Percentiles rank a stretch among this genome's conserved stretches.
phyloP scores from a whole-genome alignment of 169 alveolate species.

The Cryptosporidium ubiquitum region DNA sequence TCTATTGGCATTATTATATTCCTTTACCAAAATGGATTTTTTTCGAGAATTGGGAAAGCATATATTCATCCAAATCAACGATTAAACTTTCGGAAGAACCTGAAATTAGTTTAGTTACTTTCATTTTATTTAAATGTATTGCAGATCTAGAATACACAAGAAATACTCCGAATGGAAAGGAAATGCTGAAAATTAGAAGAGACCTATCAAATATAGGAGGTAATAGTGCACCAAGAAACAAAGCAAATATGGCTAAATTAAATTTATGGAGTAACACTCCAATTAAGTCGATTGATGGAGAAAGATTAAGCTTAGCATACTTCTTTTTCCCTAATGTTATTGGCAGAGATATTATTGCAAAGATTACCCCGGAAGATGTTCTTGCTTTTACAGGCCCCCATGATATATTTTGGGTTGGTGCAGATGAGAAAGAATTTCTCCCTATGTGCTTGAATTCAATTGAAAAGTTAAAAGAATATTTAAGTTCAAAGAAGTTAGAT shows the following conservation, averaged over 20 bases:
- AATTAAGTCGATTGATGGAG: conserved; percentile 17
- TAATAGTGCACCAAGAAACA: not conserved
- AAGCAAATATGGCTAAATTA: not conserved
- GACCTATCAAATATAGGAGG: not conserved
- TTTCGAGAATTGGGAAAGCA: conserved; percentile 36
- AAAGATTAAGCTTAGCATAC: conserved; percentile 21
- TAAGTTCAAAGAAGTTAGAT: not conserved
- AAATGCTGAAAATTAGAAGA: conserved; percentile 3
- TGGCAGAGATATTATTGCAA: conserved; percentile 7
- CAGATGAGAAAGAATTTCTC: conserved; percentile 40
- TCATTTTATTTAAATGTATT: conserved; percentile 36
- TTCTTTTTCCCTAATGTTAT: conserved; percentile 63
- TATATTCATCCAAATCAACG: conserved; percentile 10
- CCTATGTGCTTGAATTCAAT: conserved; percentile 54
- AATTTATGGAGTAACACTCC: conserved; percentile 39
- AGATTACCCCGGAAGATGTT: conserved; percentile 41
- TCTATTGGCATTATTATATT: conserved; percentile 45
- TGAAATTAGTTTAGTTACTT: conserved; percentile 56
- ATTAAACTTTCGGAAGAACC: conserved; percentile 63
- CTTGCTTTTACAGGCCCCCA: conserved; percentile 72
- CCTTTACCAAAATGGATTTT: conserved; percentile 61
- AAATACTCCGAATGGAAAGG: not conserved
- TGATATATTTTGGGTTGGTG: conserved; percentile 70
- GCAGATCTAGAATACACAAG: conserved; percentile 34
- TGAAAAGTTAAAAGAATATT: conserved; percentile 29